Evolutionary conservation across 768 basidiomycete genomes (phyloP), one percentile per base, ranked within the genome.

Genomic region (Leccinum subtestaceum): DNA sequence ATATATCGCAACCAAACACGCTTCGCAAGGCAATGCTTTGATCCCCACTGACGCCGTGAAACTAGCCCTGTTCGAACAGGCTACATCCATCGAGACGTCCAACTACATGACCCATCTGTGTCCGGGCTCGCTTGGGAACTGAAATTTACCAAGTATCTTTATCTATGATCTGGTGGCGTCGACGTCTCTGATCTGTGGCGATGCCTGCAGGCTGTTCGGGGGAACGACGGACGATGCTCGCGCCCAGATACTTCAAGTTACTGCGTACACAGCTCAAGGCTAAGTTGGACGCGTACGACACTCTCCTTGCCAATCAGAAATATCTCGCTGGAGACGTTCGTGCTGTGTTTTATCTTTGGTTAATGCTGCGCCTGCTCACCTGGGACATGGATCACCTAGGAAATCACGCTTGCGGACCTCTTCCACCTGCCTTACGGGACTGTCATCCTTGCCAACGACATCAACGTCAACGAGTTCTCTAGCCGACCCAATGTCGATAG

Each of bases 71-170:
- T 81, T 84, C 19, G 61, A 71, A 50, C 65, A 70, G 43, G 68
- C 61, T 3, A 58, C 60, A 21, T 69, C 68, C 1, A 38, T 70
- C 43, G 65, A 70, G 40, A 48, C 49, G 52, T 56, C 52, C 15
- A 68, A 85, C 66, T 89, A 88, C 27, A 29, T 60, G 78, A 88
- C 53, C 69, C 78, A 0, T 76, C 67, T 57, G 86, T 80, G 0
- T 54, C 65, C 15, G 72, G 68, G 2, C 70, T 84, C 5, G 73
- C 47, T 25, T 48, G 23, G 7, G 47, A 48, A 25, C 23, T 25
- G 23, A 47, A 47, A 23, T 25, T 47, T 3, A 25, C 11, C 2
- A 25, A 13, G 46, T 25, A 17, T 15, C 6, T 38, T 13, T 23
- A 15, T 48, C 23, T 15, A 19, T 13, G 23, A 25, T 4, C 15